These are phyloP conservation scores for Hippophae tibetana DNA, from an alignment of 306 rosid genomes.

Conservation along the genomic window DNA sequence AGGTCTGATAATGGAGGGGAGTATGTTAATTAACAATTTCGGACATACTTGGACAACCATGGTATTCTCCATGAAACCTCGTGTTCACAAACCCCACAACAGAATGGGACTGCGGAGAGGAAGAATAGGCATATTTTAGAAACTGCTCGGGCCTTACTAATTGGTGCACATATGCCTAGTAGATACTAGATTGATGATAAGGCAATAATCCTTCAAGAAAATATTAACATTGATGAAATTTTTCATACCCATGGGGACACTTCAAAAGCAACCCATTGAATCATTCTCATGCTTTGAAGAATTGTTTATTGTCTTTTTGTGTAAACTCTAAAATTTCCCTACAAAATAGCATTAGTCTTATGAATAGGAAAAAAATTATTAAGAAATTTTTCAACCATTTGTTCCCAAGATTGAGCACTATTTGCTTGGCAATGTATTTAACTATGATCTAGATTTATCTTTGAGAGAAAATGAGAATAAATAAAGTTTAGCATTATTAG, in stretches of 20 bases:
- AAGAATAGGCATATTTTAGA: too few relatives aligned
- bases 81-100: too few relatives aligned
- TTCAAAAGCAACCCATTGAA: background rate
- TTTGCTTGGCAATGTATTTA: background rate
- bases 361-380: background rate
- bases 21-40: too few relatives aligned
- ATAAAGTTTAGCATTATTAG: background rate
- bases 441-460: background rate
- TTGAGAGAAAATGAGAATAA: background rate
- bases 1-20: too few relatives aligned
- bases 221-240: background rate
- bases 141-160: too few relatives aligned
- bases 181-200: too few relatives aligned
- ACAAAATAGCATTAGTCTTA: conserved; percentile 1
- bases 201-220: conserved; percentile 3
- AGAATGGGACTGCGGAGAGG: too few relatives aligned
- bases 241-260: conserved; percentile 8
- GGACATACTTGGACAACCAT: too few relatives aligned
- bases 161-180: too few relatives aligned
- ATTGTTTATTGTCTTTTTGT: conserved; percentile 1
- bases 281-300: background rate
- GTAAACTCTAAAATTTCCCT: background rate
- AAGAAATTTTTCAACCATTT: background rate
- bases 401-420: background rate
- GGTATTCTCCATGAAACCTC: too few relatives aligned